These are phyloP conservation scores for Trichophaea hybrida DNA, from an alignment of 2,329 filamentous ascomycete genomes.

Conservation along the genomic window DNA sequence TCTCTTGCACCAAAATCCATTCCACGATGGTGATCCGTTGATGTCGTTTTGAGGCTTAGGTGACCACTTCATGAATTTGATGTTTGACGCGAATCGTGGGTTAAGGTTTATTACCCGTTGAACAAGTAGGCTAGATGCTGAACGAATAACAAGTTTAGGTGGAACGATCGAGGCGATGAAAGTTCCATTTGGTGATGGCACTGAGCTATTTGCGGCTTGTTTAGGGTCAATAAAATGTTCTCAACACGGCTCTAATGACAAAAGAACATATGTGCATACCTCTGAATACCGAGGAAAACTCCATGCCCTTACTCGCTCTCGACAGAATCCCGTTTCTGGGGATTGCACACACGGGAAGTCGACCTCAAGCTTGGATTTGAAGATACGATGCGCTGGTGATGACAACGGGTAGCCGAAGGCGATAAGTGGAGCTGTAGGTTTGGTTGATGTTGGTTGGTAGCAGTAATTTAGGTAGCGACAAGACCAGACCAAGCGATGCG, in stretches of 20 bases:
- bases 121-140: constrained; percentile 23
- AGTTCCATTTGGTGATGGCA: constrained; percentile 26
- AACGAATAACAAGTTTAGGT: constrained; percentile 23
- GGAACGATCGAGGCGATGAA: constrained; percentile 25
- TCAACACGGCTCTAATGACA: background rate
- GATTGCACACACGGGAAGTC: background rate
- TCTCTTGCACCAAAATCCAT: constrained; percentile 18
- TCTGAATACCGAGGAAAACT: constrained; percentile 22
- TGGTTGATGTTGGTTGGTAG: background rate
- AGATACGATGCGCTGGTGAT: background rate
- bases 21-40: constrained; percentile 17
- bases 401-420: background rate
- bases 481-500: background rate
- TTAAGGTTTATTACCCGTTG: constrained; percentile 25
- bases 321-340: background rate
- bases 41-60: constrained; percentile 16
- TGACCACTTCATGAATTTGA: constrained; percentile 27
- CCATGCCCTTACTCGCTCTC: constrained; percentile 9
- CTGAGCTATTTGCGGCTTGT: constrained; percentile 23
- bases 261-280: constrained; percentile 8
- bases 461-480: background rate
- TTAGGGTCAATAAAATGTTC: background rate
- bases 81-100: constrained; percentile 21
- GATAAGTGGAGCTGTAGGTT: background rate
- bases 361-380: background rate